Percentiles rank a stretch among this genome's conserved stretches.
phyloP scores from a whole-genome alignment of 352 stramenopile genomes.

The Globisporangium irregulare region DNA sequence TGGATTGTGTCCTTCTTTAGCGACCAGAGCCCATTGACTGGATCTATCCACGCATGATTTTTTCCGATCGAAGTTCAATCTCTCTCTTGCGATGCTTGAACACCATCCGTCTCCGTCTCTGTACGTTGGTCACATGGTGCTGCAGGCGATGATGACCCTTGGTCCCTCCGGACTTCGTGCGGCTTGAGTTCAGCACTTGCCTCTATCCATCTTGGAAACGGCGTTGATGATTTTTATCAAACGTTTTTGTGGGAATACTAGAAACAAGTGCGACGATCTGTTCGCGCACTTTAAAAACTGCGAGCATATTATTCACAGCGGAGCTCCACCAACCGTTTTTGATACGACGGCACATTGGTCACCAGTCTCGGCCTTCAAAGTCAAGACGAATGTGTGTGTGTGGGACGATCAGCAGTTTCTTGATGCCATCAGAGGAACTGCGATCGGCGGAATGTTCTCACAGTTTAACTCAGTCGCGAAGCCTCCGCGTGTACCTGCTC shows the following conservation, averaged over 20 bases:
- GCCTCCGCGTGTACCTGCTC: neutral
- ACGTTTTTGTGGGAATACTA: neutral
- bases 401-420: too few species aligned
- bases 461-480: neutral
- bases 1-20: neutral
- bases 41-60: neutral
- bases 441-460: neutral
- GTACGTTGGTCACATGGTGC: too few species aligned
- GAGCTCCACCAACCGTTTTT: too few species aligned
- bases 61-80: neutral
- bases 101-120: too few species aligned
- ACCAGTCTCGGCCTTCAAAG: neutral
- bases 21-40: neutral
- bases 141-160: too few species aligned
- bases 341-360: neutral
- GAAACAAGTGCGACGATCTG: neutral
- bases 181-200: too few species aligned
- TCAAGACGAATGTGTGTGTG: neutral
- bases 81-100: too few species aligned
- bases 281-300: too few species aligned
- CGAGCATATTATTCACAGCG: too few species aligned
- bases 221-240: neutral
- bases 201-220: neutral
- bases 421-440: neutral
- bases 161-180: too few species aligned